Evolutionary conservation across 148 eudicot species (phyloP), one percentile per base, ranked within the genome.

Genomic region (Mesembryanthemum crystallinum): DNA sequence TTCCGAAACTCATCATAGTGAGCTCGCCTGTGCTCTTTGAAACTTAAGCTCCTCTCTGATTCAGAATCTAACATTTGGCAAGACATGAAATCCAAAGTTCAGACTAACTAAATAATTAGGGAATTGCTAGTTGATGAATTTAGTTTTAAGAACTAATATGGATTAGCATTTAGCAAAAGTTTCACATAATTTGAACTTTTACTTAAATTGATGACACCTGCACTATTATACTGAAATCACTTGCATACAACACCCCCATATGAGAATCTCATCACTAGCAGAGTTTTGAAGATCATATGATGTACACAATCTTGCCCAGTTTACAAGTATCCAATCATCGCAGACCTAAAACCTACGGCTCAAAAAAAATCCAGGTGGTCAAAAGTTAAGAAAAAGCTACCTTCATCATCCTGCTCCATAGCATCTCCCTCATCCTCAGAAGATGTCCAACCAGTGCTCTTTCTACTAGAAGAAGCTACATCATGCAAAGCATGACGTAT

Each of bases 381-480:
- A 59, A 79, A 64, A 52, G 20, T 39, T 42, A 62, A 39, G 43
- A 11, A 61, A 57, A 79, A 58, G 63, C 9, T 73, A 89, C 96
- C 96, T 84, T 89, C 88, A 85, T 76, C 92, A 78, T 90, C 96
- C 76, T 87, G 86, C 74, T 92, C 94, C 91, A 88, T 86, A 51
- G 80, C 80, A 69, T 92, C 96, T 43, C 85, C 88, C 68, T 92
- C 97, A 64, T 95, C 98, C 72, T 90, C 97, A 71, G 97, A 92
- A 14, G 98, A 86, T 13, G 91, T 82, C 98, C 97, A 95, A 69
- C 88, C 83, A 57, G 76, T 30, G 61, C 65, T 83, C 30, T 79
- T 80, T 65, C 84, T 77, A 76, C 89, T 87, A 42, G 94, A 88
- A 85, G 97, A 85, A 74, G 88, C 92, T 54, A 85, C 89, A 73